phyloP scores from a whole-genome alignment of 2,329 filamentous ascomycete genomes.

The Phaeosphaeriaceae sp. region DNA sequence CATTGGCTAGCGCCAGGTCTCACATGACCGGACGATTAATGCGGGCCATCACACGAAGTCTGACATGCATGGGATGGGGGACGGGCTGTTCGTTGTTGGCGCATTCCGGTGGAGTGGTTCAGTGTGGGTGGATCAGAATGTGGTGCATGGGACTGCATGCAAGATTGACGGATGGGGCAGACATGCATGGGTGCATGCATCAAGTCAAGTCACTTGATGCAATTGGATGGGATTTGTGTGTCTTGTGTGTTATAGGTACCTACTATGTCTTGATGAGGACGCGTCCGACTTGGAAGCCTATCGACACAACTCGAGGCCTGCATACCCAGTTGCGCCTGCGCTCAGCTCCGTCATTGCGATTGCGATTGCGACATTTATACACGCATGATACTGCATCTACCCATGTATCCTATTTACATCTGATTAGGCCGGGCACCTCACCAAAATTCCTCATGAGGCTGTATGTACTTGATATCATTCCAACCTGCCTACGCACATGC shows the following conservation, averaged over 20 bases:
- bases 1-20: not conserved
- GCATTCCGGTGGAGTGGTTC: not conserved
- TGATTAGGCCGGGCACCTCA: too few species aligned
- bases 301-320: too few species aligned
- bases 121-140: not conserved
- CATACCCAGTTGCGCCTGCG: not conserved
- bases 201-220: not conserved
- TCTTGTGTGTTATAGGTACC: too few species aligned
- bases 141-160: not conserved
- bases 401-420: too few species aligned
- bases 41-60: conserved; percentile 7
- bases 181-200: not conserved
- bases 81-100: not conserved
- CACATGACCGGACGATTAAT: conserved; percentile 9
- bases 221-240: not conserved
- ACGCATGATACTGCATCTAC: not conserved
- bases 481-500: not conserved
- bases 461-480: too few species aligned
- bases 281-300: too few species aligned
- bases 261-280: too few species aligned
- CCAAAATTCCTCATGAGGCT: too few species aligned
- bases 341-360: not conserved
- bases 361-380: not conserved
- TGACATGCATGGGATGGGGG: conserved; percentile 5
- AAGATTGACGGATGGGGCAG: not conserved